Conservation (phyloP, 192 early-diverging fungal species). For the Coemansia brasiliensis region DNA sequence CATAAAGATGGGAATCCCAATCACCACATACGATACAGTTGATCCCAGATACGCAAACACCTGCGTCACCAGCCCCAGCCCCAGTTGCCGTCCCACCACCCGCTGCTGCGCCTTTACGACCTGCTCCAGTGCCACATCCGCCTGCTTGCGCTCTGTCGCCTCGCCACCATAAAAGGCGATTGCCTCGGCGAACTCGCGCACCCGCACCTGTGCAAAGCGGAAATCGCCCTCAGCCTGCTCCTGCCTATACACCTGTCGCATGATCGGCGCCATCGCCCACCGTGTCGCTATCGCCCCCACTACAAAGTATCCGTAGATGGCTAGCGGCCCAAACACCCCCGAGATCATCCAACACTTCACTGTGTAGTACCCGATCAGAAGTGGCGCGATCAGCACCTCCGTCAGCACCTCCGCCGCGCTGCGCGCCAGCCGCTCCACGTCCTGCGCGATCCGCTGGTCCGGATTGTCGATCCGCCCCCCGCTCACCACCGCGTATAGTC, state of each 20-base stretch:
- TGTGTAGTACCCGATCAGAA: conserved; percentile 79
- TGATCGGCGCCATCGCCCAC: conserved; percentile 70
- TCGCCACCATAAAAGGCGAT: conserved; percentile 85
- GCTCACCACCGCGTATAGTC: conserved; percentile 61
- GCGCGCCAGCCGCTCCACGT: conserved; percentile 75
- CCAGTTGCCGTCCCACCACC: conserved; percentile 58
- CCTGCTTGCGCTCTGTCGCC: conserved; percentile 57
- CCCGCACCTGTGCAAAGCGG: conserved; percentile 70
- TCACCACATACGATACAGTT: conserved; percentile 76
- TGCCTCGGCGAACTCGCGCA: conserved; percentile 72
- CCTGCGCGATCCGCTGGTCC: conserved; percentile 89
- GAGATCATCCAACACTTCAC: conserved; percentile 66
- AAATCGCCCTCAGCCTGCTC: conserved; percentile 84
- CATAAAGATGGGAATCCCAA: conserved; percentile 79
- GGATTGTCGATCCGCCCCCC: conserved; percentile 70
- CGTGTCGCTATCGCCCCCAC: conserved; percentile 63
- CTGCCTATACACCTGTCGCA: conserved; percentile 68
- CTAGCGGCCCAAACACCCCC: conserved; percentile 66
- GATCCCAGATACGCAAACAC: conserved; percentile 76
- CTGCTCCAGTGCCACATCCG: conserved; percentile 57
- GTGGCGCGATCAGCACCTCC: conserved; percentile 69
- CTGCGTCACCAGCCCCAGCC: conserved; percentile 57
- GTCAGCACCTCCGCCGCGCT: conserved; percentile 55
- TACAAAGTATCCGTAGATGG: conserved; percentile 73
- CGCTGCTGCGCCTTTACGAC: conserved; percentile 58